phyloP scores from a whole-genome alignment of 2,329 filamentous ascomycete species.

The Trichoderma gracile region DNA sequence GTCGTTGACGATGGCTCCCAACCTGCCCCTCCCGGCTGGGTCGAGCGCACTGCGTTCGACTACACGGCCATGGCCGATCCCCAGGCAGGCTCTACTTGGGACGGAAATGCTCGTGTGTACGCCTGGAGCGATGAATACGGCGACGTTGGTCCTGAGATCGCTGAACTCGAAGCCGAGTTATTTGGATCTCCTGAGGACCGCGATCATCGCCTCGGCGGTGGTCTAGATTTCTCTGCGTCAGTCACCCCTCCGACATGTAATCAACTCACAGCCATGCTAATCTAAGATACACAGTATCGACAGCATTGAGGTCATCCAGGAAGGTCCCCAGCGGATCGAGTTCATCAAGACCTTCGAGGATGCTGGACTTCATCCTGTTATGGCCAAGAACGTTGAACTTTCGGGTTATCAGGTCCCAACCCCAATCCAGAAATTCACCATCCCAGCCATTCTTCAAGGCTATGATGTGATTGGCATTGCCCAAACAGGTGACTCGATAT shows the following conservation, averaged over 20 bases:
- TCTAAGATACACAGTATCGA: constrained; percentile 47
- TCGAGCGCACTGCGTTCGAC: constrained; percentile 48
- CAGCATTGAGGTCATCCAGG: constrained; percentile 57
- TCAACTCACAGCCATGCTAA: constrained; percentile 31
- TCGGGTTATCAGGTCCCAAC: constrained; percentile 73
- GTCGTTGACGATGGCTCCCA: background rate
- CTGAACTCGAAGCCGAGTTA: constrained; percentile 71
- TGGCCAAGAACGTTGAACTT: constrained; percentile 74
- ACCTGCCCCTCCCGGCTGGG: constrained; percentile 45
- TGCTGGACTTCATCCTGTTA: constrained; percentile 81
- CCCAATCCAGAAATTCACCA: constrained; percentile 81
- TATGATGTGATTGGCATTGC: constrained; percentile 86
- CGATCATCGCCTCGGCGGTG: constrained; percentile 53
- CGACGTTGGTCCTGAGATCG: constrained; percentile 73
- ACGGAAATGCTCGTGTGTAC: constrained; percentile 65
- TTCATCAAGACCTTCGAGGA: constrained; percentile 64
- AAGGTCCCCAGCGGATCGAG: constrained; percentile 53
- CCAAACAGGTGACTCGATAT: constrained; percentile 70
- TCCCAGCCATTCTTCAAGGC: constrained; percentile 75
- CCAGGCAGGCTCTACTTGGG: constrained; percentile 43
- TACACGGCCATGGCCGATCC: constrained; percentile 42
- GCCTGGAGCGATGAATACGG: constrained; percentile 85
- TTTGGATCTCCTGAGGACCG: constrained; percentile 63
- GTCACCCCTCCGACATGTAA: constrained; percentile 36
- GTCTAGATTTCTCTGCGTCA: constrained; percentile 65